Evolutionary conservation across 257 asterid genomes (phyloP).

Genomic region (Solanum chmielewskii): DNA sequence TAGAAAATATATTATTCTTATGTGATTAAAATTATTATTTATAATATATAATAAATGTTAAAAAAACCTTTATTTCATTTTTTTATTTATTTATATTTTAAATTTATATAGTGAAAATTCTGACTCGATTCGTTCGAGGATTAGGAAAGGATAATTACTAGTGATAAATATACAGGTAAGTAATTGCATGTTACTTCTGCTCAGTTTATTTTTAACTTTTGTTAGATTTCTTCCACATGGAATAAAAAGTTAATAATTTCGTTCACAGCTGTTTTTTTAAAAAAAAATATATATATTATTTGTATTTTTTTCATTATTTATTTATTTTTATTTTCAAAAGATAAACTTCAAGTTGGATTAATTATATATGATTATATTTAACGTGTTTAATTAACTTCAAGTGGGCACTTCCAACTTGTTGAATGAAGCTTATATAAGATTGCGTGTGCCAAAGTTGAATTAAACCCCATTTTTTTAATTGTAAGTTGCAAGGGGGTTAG

Average conservation of each 20-base stretch:
- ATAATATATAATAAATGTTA: no score
- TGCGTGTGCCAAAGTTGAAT: neutral
- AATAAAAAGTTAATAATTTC: neutral
- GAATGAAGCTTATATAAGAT: neutral
- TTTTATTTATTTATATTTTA: neutral
- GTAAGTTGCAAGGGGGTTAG: neutral
- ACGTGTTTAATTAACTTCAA: neutral
- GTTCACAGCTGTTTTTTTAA: neutral
- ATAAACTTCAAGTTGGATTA: neutral
- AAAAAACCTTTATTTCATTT: rapidly evolving
- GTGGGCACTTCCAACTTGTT: neutral
- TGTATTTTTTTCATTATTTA: neutral
- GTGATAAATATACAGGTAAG: neutral
- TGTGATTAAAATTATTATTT: no score
- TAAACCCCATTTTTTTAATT: neutral
- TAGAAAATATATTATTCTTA: no score
- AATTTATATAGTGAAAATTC: neutral
- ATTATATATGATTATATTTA: neutral
- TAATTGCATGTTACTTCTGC: neutral
- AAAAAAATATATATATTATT: neutral
- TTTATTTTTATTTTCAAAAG: neutral
- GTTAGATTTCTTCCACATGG: neutral
- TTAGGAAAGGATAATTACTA: neutral
- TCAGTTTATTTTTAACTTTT: neutral
- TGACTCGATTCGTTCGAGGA: rapidly evolving